Evolutionary conservation across 768 basidiomycete genomes (phyloP).

Genomic region (Suillus luteus): DNA sequence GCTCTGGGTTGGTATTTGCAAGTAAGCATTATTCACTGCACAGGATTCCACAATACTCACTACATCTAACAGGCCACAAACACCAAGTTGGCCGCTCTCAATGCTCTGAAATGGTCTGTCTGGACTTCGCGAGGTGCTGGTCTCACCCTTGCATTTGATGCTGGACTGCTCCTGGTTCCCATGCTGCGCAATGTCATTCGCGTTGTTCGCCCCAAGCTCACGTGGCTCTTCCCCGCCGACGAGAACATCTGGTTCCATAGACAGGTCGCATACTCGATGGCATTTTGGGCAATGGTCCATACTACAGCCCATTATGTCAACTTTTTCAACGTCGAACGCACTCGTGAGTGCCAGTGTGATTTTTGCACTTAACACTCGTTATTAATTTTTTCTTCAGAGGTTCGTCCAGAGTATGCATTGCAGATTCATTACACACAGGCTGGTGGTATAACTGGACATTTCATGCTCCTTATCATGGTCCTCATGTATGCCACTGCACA

Average conservation of each 20-base stretch:
- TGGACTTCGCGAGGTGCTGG: conserved; percentile 93
- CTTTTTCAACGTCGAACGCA: conserved; percentile 88
- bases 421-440: conserved; percentile 88
- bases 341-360: conserved; percentile 54
- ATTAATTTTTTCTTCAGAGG: conserved; percentile 49
- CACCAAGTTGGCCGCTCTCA: conserved; percentile 67
- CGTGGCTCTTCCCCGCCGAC: conserved; percentile 89
- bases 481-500: conserved; percentile 92
- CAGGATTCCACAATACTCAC: background rate
- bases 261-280: conserved; percentile 92
- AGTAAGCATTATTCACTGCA: conserved; percentile 40
- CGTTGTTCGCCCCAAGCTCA: conserved; percentile 73
- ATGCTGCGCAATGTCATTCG: conserved; percentile 90
- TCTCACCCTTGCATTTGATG: conserved; percentile 85
- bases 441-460: conserved; percentile 93
- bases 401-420: conserved; percentile 74
- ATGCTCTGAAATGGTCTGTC: conserved; percentile 78
- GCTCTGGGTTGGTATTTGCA: conserved; percentile 89
- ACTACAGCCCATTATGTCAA: conserved; percentile 94
- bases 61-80: conserved; percentile 53
- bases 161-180: conserved; percentile 83
- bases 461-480: conserved; percentile 93
- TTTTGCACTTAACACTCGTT: background rate
- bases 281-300: conserved; percentile 92
- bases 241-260: conserved; percentile 97